Percentiles rank a stretch among this genome's conserved stretches.
Evolutionary conservation across 1,139 yeast species (phyloP).

Genomic region (Debaryomycetaceae sp.): DNA sequence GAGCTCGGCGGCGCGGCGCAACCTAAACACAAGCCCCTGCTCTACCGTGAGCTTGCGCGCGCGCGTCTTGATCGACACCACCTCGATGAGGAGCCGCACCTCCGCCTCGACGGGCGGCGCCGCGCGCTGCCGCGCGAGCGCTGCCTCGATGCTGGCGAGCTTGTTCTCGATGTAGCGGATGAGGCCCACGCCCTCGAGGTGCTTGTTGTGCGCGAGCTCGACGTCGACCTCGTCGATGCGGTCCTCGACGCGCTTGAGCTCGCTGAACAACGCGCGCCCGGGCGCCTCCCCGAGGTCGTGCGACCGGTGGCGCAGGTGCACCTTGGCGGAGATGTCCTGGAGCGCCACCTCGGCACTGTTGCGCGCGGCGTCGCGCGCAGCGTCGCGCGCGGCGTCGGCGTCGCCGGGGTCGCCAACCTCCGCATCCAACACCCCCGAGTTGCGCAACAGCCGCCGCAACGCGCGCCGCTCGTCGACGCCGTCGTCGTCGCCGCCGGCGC

Average conservation of each 20-base stretch:
- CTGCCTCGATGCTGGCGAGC: conserved; percentile 21
- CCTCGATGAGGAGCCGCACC: conserved; percentile 37
- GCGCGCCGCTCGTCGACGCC: conserved; percentile 42
- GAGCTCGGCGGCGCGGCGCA: conserved; percentile 31
- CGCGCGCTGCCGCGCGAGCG: conserved; percentile 8
- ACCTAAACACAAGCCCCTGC: conserved; percentile 34
- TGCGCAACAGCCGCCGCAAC: conserved; percentile 37
- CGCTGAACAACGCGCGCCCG: conserved; percentile 27
- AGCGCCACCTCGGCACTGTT: conserved; percentile 38
- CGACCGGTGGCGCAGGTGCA: conserved; percentile 53
- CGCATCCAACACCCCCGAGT: conserved; percentile 26
- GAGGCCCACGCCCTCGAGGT: conserved; percentile 50
- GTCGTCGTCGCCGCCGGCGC: conserved; percentile 5
- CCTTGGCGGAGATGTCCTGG: conserved; percentile 51
- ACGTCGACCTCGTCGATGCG: conserved; percentile 65
- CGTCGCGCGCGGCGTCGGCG: conserved; percentile 34
- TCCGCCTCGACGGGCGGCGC: conserved; percentile 20
- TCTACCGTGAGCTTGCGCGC: conserved; percentile 35
- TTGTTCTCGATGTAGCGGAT: conserved; percentile 41
- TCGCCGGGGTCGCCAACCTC: conserved; percentile 26
- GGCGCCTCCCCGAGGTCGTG: conserved; percentile 25
- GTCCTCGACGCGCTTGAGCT: conserved; percentile 55
- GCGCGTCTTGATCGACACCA: conserved; percentile 35
- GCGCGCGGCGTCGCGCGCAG: conserved; percentile 17
- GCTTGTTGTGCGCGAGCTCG: conserved; percentile 57